Conservation (phyloP, 306 rosid genomes). For the Quillaja saponaria region DNA sequence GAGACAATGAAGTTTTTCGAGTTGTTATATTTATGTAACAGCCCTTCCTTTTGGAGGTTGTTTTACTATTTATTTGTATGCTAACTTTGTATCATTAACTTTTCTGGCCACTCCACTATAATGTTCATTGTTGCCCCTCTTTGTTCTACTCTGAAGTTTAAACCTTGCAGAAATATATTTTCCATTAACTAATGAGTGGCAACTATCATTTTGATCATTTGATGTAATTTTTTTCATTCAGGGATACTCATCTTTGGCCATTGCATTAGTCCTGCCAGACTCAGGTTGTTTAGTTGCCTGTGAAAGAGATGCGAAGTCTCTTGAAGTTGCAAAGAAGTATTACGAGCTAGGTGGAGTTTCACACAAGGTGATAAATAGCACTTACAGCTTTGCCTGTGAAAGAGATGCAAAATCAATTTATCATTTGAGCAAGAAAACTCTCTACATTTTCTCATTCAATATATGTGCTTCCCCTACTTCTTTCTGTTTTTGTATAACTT, state of each 20-base stretch:
- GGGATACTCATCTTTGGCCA: slow-evolving; percentile 95
- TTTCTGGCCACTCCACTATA: too few relatives aligned
- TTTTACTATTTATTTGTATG: too few relatives aligned
- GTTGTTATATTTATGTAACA: too few relatives aligned
- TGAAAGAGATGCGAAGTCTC: slow-evolving; percentile 79
- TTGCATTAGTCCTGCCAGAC: slow-evolving; percentile 84
- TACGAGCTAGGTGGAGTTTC: slow-evolving; percentile 79
- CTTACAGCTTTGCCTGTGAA: slow-evolving; percentile 28
- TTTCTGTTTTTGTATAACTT: neutral
- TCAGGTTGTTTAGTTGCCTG: slow-evolving; percentile 86
- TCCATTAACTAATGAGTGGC: too few relatives aligned
- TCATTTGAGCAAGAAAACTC: slow-evolving; percentile 10
- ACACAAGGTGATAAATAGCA: slow-evolving; percentile 59
- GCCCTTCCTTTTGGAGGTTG: too few relatives aligned
- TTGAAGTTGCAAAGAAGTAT: slow-evolving; percentile 81
- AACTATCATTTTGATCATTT: too few relatives aligned
- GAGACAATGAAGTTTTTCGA: too few relatives aligned
- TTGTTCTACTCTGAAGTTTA: too few relatives aligned
- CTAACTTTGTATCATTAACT: too few relatives aligned
- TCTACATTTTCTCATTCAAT: neutral
- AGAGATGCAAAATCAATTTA: slow-evolving; percentile 12
- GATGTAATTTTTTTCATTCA: slow-evolving; percentile 36
- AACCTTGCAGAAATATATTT: too few relatives aligned
- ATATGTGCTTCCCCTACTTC: slow-evolving; percentile 16
- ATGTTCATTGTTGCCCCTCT: too few relatives aligned